phyloP scores from a whole-genome alignment of 2,329 filamentous ascomycete species.

The Ambrosiella cleistominuta region DNA sequence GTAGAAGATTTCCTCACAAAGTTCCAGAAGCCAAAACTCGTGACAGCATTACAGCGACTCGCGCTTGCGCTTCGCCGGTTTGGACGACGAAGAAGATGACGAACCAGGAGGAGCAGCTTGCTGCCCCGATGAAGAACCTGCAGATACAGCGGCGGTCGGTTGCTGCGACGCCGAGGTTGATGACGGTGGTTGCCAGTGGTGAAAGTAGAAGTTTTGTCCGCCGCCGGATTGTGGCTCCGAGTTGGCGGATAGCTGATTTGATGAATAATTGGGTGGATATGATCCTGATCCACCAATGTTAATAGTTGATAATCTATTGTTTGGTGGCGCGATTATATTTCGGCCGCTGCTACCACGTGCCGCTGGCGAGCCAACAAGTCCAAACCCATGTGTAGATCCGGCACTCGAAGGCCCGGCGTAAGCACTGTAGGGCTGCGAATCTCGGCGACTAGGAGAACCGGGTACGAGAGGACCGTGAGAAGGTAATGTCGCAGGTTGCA shows the following conservation, averaged over 20 bases:
- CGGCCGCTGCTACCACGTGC: neutral
- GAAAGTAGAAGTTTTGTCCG: conserved; percentile 50
- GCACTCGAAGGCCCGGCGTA: conserved; percentile 22
- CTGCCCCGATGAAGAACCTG: conserved; percentile 31
- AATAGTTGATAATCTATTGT: conserved; percentile 23
- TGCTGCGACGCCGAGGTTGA: conserved; percentile 25
- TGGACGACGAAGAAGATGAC: conserved; percentile 22
- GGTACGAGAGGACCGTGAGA: conserved; percentile 21
- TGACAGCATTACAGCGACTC: conserved; percentile 19
- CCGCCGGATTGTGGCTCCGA: conserved; percentile 34
- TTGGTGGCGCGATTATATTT: conserved; percentile 14
- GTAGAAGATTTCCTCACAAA: too few relatives aligned
- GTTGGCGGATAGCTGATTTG: conserved; percentile 36
- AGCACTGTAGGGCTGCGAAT: conserved; percentile 23
- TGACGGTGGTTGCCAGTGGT: conserved; percentile 77
- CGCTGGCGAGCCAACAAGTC: conserved; percentile 9
- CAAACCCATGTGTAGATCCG: conserved; percentile 2
- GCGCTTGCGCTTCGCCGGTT: conserved; percentile 25
- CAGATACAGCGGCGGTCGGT: conserved; percentile 19
- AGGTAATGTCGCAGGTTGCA: conserved; percentile 21
- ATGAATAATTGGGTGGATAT: conserved; percentile 4
- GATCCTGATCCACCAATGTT: conserved; percentile 8
- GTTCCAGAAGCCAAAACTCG: too few relatives aligned
- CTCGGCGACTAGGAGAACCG: conserved; percentile 8
- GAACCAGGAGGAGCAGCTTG: conserved; percentile 60